Conservation (phyloP, 495 filamentous ascomycete genomes). For the Durotheca rogersii region DNA sequence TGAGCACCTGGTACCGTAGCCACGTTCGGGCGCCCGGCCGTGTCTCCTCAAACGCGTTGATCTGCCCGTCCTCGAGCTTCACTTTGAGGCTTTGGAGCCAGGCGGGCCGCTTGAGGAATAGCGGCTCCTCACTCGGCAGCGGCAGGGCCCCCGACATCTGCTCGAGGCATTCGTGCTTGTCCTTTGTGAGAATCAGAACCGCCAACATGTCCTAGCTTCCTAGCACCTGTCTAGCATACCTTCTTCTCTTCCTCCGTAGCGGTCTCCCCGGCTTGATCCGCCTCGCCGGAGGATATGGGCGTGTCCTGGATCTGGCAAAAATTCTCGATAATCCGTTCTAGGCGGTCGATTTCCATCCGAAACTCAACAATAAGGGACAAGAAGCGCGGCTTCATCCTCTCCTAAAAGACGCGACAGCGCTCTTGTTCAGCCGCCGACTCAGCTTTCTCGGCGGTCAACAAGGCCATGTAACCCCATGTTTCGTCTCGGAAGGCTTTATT, state of each 20-base stretch:
- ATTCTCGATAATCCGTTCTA: not conserved
- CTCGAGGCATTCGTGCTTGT: no score
- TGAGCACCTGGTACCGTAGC: slow-evolving; percentile 8
- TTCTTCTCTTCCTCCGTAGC: no score
- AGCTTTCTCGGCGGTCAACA: not conserved
- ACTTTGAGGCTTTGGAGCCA: not conserved
- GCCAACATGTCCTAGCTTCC: no score
- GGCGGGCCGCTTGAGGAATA: not conserved
- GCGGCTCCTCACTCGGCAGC: not conserved
- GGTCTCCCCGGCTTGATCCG: no score
- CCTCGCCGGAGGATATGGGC: no score
- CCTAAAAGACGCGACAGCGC: not conserved
- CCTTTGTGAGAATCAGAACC: no score
- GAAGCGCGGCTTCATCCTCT: not conserved
- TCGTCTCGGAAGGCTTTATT: not conserved
- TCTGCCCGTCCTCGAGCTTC: not conserved
- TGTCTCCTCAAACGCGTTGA: not conserved
- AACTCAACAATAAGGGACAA: not conserved
- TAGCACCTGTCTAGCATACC: no score
- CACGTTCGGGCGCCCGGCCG: not conserved
- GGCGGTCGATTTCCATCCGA: slow-evolving; percentile 1
- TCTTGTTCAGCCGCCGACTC: not conserved
- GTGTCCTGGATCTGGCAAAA: no score
- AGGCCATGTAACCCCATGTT: not conserved
- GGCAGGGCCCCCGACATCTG: slow-evolving; percentile 17